phyloP scores from a whole-genome alignment of 805 yeast genomes.

The Kazachstania kunashirensis region DNA sequence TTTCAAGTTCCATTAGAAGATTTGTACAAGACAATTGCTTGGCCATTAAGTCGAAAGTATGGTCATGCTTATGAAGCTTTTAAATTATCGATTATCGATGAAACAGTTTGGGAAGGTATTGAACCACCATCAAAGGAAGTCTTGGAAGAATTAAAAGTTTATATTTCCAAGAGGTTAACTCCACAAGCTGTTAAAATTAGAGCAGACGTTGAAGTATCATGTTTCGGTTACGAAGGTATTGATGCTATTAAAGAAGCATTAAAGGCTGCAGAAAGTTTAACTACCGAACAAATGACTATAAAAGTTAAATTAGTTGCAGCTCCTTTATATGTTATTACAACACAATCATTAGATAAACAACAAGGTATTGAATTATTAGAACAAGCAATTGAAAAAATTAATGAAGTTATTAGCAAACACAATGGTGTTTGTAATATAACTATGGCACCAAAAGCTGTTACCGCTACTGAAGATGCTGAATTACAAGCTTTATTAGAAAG shows the following conservation, averaged over 20 bases:
- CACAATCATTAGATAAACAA: constrained; percentile 85
- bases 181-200: constrained; percentile 97
- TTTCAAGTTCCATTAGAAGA: constrained; percentile 79
- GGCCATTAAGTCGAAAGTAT: constrained; percentile 93
- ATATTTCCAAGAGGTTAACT: constrained; percentile 87
- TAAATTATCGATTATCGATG: constrained; percentile 89
- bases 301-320: constrained; percentile 96
- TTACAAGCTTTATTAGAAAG: constrained; percentile 90
- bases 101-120: constrained; percentile 71
- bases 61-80: constrained; percentile 98
- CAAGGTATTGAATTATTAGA: constrained; percentile 75
- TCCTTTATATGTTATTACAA: constrained; percentile 87
- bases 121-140: constrained; percentile 63
- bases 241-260: constrained; percentile 92
- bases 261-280: constrained; percentile 71
- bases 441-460: constrained; percentile 98
- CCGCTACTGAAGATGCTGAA: constrained; percentile 97
- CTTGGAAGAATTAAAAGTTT: constrained; percentile 72
- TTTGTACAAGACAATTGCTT: constrained; percentile 81
- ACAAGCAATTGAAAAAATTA: constrained; percentile 69
- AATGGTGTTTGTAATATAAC: constrained; percentile 88
- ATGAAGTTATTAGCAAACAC: constrained; percentile 53
- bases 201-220: constrained; percentile 97
- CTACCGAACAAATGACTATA: constrained; percentile 79
- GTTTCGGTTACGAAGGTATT: constrained; percentile 94